Evolutionary conservation across 2,329 filamentous ascomycete species (phyloP).

Genomic region (Rutstroemia sp.): DNA sequence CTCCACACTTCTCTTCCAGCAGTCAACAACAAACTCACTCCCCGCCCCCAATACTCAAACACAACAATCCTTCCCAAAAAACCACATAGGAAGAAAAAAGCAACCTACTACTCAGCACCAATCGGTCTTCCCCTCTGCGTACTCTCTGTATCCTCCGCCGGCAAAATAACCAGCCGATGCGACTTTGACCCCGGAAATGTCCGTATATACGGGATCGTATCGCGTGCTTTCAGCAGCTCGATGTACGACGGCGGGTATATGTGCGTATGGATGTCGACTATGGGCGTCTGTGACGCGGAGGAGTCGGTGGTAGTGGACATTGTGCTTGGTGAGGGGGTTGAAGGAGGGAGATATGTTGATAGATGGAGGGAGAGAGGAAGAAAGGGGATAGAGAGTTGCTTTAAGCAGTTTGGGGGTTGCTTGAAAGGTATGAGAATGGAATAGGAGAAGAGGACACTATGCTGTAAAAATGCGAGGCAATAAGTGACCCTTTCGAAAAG

Average conservation of each 20-base stretch:
- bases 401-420: too few relatives aligned
- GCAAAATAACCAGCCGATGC: constrained; percentile 60
- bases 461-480: too few relatives aligned
- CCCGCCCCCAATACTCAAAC: too few relatives aligned
- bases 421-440: too few relatives aligned
- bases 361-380: constrained; percentile 2
- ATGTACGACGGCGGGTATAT: constrained; percentile 62
- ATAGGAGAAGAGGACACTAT: neutral
- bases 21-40: too few relatives aligned
- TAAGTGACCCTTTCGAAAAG: too few relatives aligned
- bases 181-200: constrained; percentile 50
- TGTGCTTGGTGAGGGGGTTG: neutral
- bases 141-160: constrained; percentile 45
- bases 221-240: constrained; percentile 49
- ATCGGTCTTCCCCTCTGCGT: constrained; percentile 71
- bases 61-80: neutral
- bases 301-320: constrained; percentile 28
- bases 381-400: neutral
- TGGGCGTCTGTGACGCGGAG: constrained; percentile 18
- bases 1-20: too few relatives aligned
- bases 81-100: neutral
- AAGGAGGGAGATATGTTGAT: too few relatives aligned
- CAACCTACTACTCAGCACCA: constrained; percentile 65
- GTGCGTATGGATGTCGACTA: constrained; percentile 64
- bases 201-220: constrained; percentile 63